phyloP scores from a whole-genome alignment of 1,284 basidiomycete genomes.

The Trichosporon asahii region DNA sequence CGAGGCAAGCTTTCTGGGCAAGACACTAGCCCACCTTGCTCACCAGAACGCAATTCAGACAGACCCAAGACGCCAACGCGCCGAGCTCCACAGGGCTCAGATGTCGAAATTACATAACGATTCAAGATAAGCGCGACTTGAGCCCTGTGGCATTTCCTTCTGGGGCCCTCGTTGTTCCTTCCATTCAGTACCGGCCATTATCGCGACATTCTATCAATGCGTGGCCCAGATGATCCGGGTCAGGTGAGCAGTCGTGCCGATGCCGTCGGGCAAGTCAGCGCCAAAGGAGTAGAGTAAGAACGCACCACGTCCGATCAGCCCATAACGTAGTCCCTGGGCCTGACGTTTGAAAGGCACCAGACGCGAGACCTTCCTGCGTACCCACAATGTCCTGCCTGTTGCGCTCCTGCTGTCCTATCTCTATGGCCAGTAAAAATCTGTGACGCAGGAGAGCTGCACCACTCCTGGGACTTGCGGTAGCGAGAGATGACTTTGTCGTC shows the following conservation, averaged over 20 bases:
- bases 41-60: background rate
- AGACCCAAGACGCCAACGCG: background rate
- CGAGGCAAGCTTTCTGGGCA: background rate
- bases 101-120: no score
- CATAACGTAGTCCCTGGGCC: background rate
- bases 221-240: background rate
- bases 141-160: constrained; percentile 5
- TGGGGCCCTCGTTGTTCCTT: constrained; percentile 8
- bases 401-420: background rate
- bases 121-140: constrained; percentile 5
- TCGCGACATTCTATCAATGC: background rate
- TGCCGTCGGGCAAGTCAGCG: background rate
- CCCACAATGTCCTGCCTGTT: background rate
- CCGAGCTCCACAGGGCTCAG: constrained; percentile 4
- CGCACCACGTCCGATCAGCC: background rate
- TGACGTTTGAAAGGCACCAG: background rate
- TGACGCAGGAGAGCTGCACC: background rate
- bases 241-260: background rate
- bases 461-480: background rate
- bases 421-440: background rate
- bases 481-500: background rate
- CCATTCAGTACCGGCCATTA: background rate
- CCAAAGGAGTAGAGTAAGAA: background rate
- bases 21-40: background rate
- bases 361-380: background rate